These are phyloP conservation scores for Daldinia childiae DNA, from an alignment of 495 filamentous ascomycete genomes.

Conservation along the genomic window DNA sequence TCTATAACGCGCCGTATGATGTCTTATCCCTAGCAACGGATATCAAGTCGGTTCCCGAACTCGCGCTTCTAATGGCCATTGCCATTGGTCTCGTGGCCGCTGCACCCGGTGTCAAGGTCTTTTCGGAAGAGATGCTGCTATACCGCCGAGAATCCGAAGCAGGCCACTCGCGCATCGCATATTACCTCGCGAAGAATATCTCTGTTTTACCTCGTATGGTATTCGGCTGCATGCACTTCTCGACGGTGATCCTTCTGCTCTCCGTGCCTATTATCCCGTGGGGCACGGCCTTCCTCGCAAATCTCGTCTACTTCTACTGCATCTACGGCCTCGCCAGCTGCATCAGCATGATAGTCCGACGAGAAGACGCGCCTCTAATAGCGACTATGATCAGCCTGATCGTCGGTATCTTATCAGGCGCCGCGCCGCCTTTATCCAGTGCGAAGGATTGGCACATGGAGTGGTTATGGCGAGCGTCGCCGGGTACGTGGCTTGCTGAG, in stretches of 20 bases:
- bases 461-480: conserved; percentile 64
- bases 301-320: conserved; percentile 66
- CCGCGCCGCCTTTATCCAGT: conserved; percentile 57
- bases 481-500: conserved; percentile 67
- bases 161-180: conserved; percentile 64
- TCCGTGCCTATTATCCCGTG: conserved; percentile 60
- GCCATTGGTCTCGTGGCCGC: conserved; percentile 64
- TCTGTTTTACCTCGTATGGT: conserved; percentile 59
- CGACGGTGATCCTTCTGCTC: conserved; percentile 60
- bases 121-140: conserved; percentile 66
- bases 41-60: conserved; percentile 56
- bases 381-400: conserved; percentile 60
- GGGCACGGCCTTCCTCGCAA: conserved; percentile 53
- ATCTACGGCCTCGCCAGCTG: conserved; percentile 65
- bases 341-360: conserved; percentile 58
- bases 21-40: conserved; percentile 62
- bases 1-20: conserved; percentile 59
- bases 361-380: conserved; percentile 60
- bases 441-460: conserved; percentile 62
- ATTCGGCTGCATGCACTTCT: conserved; percentile 64
- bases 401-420: conserved; percentile 60
- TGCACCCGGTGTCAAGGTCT: conserved; percentile 63
- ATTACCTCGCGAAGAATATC: conserved; percentile 66
- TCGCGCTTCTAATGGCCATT: conserved; percentile 60
- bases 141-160: conserved; percentile 62